These are phyloP conservation scores for Anthracocystis setariae DNA, from an alignment of 1,284 basidiomycete genomes.

Conservation along the genomic window DNA sequence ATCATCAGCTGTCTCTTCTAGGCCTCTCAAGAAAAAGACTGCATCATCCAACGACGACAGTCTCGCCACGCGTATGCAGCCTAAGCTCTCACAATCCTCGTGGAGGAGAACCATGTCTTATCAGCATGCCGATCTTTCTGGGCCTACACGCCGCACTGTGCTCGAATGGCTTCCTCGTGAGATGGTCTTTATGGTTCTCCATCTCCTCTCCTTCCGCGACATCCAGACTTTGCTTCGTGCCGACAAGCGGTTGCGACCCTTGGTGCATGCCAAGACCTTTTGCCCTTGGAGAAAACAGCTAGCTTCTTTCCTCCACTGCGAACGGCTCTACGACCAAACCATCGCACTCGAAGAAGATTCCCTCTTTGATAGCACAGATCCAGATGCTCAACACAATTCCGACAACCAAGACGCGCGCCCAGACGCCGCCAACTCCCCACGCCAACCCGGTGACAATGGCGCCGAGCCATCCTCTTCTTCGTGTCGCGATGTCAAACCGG, in stretches of 20 bases:
- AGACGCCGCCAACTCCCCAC: not conserved
- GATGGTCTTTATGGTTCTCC: slow-evolving; percentile 51
- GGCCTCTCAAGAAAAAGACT: slow-evolving; percentile 28
- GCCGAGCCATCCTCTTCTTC: not conserved
- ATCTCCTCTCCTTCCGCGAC: slow-evolving; percentile 49
- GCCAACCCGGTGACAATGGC: not conserved
- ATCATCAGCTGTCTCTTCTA: slow-evolving; percentile 2
- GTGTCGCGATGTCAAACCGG: not conserved
- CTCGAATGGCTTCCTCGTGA: slow-evolving; percentile 60
- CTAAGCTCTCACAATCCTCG: slow-evolving; percentile 33
- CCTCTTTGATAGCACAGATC: slow-evolving; percentile 11
- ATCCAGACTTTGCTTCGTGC: slow-evolving; percentile 42
- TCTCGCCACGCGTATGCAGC: slow-evolving; percentile 35
- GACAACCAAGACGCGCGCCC: slow-evolving; percentile 1
- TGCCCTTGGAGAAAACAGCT: slow-evolving; percentile 55
- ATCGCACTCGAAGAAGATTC: slow-evolving; percentile 34
- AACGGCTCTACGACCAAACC: slow-evolving; percentile 40
- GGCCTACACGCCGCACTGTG: slow-evolving; percentile 47
- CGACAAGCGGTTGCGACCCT: slow-evolving; percentile 50
- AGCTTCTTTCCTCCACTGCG: slow-evolving; percentile 26
- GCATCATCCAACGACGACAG: slow-evolving; percentile 36
- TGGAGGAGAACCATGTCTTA: slow-evolving; percentile 44
- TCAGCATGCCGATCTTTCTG: slow-evolving; percentile 37
- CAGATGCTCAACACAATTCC: slow-evolving; percentile 9
- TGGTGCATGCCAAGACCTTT: slow-evolving; percentile 46